Conservation (phyloP, 139 green algal species). For the Coccomyxa sp. region DNA sequence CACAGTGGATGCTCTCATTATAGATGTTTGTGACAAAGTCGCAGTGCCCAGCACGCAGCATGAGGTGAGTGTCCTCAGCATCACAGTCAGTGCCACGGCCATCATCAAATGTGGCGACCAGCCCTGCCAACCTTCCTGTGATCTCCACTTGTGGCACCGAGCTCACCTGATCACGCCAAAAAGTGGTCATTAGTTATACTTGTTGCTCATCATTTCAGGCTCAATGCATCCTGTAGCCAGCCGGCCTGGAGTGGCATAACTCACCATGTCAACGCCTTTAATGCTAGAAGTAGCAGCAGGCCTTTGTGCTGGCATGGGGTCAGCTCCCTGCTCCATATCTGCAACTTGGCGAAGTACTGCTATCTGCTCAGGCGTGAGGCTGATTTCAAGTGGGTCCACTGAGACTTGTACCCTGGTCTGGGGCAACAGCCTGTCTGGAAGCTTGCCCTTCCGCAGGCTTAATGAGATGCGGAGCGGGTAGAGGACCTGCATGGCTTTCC, state of each 20-base stretch:
- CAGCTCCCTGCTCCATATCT: too few relatives aligned
- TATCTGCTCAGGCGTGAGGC: background rate
- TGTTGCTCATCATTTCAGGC: too few relatives aligned
- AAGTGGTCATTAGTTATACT: too few relatives aligned
- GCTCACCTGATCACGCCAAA: too few relatives aligned
- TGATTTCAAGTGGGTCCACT: background rate
- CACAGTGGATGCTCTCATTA: background rate
- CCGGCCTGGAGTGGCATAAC: too few relatives aligned
- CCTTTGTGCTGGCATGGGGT: background rate
- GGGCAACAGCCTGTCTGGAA: constrained; percentile 5
- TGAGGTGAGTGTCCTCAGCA: background rate
- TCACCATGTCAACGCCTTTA: too few relatives aligned
- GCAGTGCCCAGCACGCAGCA: background rate
- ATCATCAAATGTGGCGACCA: too few relatives aligned
- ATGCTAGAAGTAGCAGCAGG: background rate
- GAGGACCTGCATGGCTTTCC: background rate
- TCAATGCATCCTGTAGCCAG: too few relatives aligned
- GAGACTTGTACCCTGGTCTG: background rate
- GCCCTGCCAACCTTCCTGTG: too few relatives aligned
- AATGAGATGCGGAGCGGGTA: background rate
- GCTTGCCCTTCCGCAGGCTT: background rate
- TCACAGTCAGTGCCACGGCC: background rate
- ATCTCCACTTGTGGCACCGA: too few relatives aligned
- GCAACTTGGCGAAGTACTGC: too few relatives aligned
- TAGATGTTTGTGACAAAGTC: background rate